Base-by-base conservation (phyloP, 106 monocot species). In the Amphibolis antarctica region DNA sequence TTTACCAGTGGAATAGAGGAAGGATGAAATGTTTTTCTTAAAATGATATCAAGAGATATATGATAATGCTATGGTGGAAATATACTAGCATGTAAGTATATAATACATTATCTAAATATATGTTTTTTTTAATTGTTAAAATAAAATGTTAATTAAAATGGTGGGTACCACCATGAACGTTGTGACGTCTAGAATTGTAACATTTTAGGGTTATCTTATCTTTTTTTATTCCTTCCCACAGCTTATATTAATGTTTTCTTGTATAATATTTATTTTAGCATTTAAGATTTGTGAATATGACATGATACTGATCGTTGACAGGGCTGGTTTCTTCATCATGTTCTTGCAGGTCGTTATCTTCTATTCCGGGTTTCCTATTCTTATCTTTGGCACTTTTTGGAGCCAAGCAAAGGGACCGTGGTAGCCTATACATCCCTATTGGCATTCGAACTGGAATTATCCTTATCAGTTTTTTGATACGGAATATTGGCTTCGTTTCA, bases 311-410 rank as follows among this genome's bases (percentile, higher is more conserved):
- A 66, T 53, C 42, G 5, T 26, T 27, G 27, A 1, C 10, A 25
- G 19, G 18, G 36, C 15, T 42, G 12, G 44, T 44, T 44, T 25
- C 22, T 12, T 65, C 28, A 1, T 56, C 26, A 11, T 57, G 30
- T 48, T 47, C 24, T 57, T 83, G 74, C 87, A 98, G 96, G 85
- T 98, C 96, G 0, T 57, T 91, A 31, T 42, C 68, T 28, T 86
- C 96, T 4, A 64, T 98, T 29, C 96, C 87, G 18, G 82, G 80
- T 17, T 79, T 82, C 52, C 19, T 96, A 23, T 67, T 93, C 25
- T 65, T 93, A 24, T 93, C 92, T 6, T 36, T 93, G 51, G 82
- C 76, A 20, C 82, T 93, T 21, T 80, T 67, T 22, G 88, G 88
- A 48, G 80, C 85, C 36, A 93, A 93, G 36, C 80, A 93, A 78